phyloP scores from a whole-genome alignment of 176 grass and related monocot species.

The Urochloa ruziziensis region DNA sequence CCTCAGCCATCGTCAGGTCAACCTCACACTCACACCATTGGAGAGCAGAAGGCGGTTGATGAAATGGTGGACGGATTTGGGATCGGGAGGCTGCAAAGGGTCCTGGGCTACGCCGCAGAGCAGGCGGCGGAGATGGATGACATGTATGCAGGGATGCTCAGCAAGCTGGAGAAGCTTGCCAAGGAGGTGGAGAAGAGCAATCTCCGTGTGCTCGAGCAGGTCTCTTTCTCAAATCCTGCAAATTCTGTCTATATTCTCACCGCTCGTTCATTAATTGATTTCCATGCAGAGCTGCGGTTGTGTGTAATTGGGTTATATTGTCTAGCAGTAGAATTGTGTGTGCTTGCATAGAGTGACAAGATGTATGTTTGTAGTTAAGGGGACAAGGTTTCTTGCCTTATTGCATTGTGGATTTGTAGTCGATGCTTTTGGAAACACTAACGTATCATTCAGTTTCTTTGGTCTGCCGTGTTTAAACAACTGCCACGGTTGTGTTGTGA shows the following conservation, averaged over 20 bases:
- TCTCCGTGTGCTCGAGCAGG: constrained; percentile 54
- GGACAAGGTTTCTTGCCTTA: background rate
- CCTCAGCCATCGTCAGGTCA: background rate
- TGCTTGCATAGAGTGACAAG: background rate
- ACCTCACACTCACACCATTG: background rate
- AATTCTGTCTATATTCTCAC: background rate
- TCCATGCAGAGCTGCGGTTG: background rate
- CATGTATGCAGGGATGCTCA: constrained; percentile 61
- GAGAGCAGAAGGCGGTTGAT: constrained; percentile 45
- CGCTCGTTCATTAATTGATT: background rate
- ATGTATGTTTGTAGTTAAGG: too few relatives aligned
- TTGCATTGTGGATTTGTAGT: background rate
- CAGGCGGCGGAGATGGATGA: constrained; percentile 40
- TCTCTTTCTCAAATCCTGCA: background rate
- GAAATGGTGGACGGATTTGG: constrained; percentile 43
- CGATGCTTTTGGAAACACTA: background rate
- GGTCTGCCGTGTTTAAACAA: too few relatives aligned
- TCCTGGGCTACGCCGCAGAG: constrained; percentile 12
- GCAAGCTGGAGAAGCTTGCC: constrained; percentile 56
- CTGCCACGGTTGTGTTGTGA: background rate
- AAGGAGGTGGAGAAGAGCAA: constrained; percentile 64
- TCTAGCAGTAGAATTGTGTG: background rate
- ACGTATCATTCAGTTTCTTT: background rate
- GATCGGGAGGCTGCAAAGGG: constrained; percentile 28
- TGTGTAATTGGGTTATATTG: background rate